Base-by-base conservation (phyloP, 331 rosid genomes). In the Spiraea crenata region DNA sequence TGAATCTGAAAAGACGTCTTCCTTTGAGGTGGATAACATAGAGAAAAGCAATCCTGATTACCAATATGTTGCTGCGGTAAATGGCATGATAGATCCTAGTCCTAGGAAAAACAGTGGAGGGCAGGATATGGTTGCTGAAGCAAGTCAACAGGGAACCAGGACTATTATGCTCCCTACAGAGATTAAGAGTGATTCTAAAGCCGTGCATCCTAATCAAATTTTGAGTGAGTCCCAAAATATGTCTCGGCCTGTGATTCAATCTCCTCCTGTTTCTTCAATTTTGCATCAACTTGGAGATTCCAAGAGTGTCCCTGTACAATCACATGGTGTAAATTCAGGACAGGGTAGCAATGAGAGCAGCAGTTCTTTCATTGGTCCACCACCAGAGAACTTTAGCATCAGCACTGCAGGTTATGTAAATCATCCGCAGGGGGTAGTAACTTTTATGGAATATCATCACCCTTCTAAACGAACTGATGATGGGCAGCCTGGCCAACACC, bases 1-100 rank as follows among this genome's bases (percentile, higher is more conserved):
- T 79, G 96, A 90, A 73, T 82, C 89, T 67, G 93, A 87, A 69
- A 82, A 77, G 57, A 63, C 75, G 44, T 51, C 85, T 17, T 83
- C 89, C 54, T 55, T 74, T 13, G 84, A 87, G 63, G 86, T 55
- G 35, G 84, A 67, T 58, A 69, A 37, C 58, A 78, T 75, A 69
- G 85, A 76, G 51, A 79, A 80, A 61, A 74, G 72, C 67, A 82
- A 80, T 70, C 85, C 92, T 38, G 90, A 87, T 82, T 85, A 81
- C 76, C 91, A 83, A 67, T 87, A 87, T 62, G 89, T 87, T 79
- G 91, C 81, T 52, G 91, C 96, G 10, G 89, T 90, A 57, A 90
- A 90, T 69, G 89, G 89, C 71, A 75, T 85, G 65, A 80, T 69
- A 65, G 91, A 85, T 54, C 69, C 83, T 65, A 73, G 67, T 83